A percentile compares a stretch with the other conserved stretches of the same genome.
phyloP scores from a whole-genome alignment of 805 yeast genomes.

The Myxozyma geophila region DNA sequence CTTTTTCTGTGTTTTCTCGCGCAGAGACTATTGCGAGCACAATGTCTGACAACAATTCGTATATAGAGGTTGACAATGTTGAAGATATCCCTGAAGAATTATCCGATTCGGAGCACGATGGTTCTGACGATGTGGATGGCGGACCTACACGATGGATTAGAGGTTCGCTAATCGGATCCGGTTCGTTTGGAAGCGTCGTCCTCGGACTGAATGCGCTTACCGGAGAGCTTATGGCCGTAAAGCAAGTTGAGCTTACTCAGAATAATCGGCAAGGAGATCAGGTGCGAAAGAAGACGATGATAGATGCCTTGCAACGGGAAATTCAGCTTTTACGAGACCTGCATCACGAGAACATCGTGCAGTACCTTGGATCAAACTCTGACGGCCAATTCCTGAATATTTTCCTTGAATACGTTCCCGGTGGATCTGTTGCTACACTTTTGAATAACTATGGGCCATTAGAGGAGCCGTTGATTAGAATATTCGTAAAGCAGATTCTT shows the following conservation, averaged over 20 bases:
- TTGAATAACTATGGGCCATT: slow-evolving; percentile 75
- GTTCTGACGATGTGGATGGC: slow-evolving; percentile 46
- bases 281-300: slow-evolving; percentile 57
- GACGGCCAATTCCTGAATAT: slow-evolving; percentile 76
- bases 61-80: slow-evolving; percentile 33
- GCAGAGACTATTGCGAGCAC: slow-evolving; percentile 22
- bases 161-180: slow-evolving; percentile 92
- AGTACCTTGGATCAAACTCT: slow-evolving; percentile 85
- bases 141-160: slow-evolving; percentile 87
- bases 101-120: slow-evolving; percentile 38
- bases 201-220: slow-evolving; percentile 89
- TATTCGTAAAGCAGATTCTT: slow-evolving; percentile 74
- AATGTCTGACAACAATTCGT: slow-evolving; percentile 34
- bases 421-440: slow-evolving; percentile 74
- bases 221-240: slow-evolving; percentile 97
- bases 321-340: slow-evolving; percentile 75
- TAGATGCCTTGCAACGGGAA: slow-evolving; percentile 78
- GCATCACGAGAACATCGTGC: slow-evolving; percentile 89
- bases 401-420: slow-evolving; percentile 75
- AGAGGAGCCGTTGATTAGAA: slow-evolving; percentile 73
- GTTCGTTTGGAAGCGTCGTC: slow-evolving; percentile 92
- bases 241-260: slow-evolving; percentile 72
- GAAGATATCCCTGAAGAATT: slow-evolving; percentile 34
- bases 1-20: slow-evolving; percentile 21
- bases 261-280: slow-evolving; percentile 39